These are phyloP conservation scores for Termitomyces sp. DNA, from an alignment of 768 basidiomycete species.

Conservation along the genomic window DNA sequence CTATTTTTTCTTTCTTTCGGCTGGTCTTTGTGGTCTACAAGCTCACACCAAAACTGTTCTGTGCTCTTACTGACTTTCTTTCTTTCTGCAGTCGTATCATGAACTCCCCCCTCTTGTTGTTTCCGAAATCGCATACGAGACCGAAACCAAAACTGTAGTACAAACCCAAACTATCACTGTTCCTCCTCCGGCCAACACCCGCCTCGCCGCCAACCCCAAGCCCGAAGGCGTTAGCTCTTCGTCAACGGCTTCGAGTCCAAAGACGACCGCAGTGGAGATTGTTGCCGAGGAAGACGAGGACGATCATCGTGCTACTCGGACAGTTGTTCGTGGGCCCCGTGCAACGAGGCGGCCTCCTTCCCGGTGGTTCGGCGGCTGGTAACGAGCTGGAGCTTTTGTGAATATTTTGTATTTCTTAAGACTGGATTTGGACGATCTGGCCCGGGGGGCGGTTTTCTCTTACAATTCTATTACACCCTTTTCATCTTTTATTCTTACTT, in stretches of 20 bases:
- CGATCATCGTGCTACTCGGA: constrained; percentile 30
- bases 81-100: constrained; percentile 30
- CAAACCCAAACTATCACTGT: constrained; percentile 66
- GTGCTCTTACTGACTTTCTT: constrained; percentile 25
- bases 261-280: constrained; percentile 71
- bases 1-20: constrained; percentile 25
- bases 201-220: constrained; percentile 67
- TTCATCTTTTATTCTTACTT: constrained; percentile 9
- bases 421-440: constrained; percentile 14
- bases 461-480: constrained; percentile 5
- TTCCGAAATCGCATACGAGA: constrained; percentile 47
- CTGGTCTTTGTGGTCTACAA: constrained; percentile 34
- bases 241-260: constrained; percentile 59
- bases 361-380: constrained; percentile 63
- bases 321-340: constrained; percentile 42
- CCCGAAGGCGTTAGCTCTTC: constrained; percentile 61
- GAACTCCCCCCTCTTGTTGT: constrained; percentile 45
- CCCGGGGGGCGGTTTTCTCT: not conserved
- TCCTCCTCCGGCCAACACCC: constrained; percentile 76
- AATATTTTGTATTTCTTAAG: constrained; percentile 31
- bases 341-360: constrained; percentile 48
- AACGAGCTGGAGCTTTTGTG: constrained; percentile 24
- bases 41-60: constrained; percentile 15
- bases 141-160: constrained; percentile 63
- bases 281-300: constrained; percentile 53